These are phyloP conservation scores for Plasmodium relictum DNA, from an alignment of 169 alveolate species.

Conservation along the genomic window DNA sequence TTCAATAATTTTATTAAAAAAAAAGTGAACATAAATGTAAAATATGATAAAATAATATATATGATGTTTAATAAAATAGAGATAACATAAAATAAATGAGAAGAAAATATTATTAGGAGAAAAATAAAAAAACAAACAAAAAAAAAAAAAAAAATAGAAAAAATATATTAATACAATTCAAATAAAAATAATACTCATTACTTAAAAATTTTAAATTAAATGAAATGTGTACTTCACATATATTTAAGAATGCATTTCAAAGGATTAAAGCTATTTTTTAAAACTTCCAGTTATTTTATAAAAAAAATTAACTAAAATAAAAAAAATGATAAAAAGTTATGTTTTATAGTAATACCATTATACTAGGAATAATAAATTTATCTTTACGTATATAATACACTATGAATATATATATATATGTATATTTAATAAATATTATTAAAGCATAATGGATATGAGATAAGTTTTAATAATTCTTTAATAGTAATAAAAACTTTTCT, in stretches of 20 bases:
- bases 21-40: not conserved
- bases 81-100: constrained; percentile 1
- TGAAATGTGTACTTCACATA: constrained; percentile 9
- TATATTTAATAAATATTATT: constrained; percentile 19
- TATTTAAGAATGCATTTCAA: not conserved
- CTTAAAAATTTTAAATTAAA: not conserved
- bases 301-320: too few relatives aligned
- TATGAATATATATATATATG: not conserved
- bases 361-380: not conserved
- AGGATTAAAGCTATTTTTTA: too few relatives aligned
- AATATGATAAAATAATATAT: not conserved
- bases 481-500: constrained; percentile 60
- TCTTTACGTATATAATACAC: constrained; percentile 5
- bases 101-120: not conserved
- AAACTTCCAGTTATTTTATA: too few relatives aligned
- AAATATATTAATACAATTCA: not conserved
- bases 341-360: too few relatives aligned
- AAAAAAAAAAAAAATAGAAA: not conserved
- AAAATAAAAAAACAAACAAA: not conserved
- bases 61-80: not conserved
- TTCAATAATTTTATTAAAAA: constrained; percentile 11
- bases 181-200: not conserved
- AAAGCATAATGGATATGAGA: constrained; percentile 38
- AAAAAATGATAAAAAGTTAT: too few relatives aligned
- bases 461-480: constrained; percentile 65